Conservation (phyloP, 2,329 filamentous ascomycete species). For the Penicillium concentricum region DNA sequence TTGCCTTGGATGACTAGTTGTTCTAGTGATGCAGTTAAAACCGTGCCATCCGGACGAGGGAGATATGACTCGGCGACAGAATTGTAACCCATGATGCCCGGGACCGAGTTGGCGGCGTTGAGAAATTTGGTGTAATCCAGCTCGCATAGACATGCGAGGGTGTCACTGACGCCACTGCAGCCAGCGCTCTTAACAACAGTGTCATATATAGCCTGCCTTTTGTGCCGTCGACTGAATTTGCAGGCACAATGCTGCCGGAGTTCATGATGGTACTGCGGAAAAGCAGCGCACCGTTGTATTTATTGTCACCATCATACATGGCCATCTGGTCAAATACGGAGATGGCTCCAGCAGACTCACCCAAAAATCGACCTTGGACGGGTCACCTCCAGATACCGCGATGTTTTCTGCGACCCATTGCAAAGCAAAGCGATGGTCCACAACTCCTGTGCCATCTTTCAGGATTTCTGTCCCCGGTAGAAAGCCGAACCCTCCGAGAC, state of each 20-base stretch:
- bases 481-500: conserved; percentile 72
- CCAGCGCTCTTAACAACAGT: conserved; percentile 48
- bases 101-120: conserved; percentile 67
- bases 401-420: conserved; percentile 80
- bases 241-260: conserved; percentile 63
- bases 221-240: conserved; percentile 61
- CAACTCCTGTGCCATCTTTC: conserved; percentile 65
- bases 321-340: conserved; percentile 75
- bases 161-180: conserved; percentile 44
- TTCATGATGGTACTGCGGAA: conserved; percentile 80
- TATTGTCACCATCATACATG: conserved; percentile 69
- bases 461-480: conserved; percentile 67
- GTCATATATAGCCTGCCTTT: conserved; percentile 62
- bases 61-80: conserved; percentile 71
- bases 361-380: conserved; percentile 75
- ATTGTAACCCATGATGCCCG: conserved; percentile 64
- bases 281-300: conserved; percentile 70
- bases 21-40: conserved; percentile 64
- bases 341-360: conserved; percentile 69
- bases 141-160: conserved; percentile 50
- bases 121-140: conserved; percentile 52
- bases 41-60: conserved; percentile 68
- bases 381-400: conserved; percentile 73
- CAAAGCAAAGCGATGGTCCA: conserved; percentile 70
- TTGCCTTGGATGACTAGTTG: conserved; percentile 52